Evolutionary conservation across 2,329 filamentous ascomycete species (phyloP).

Genomic region (Colletotrichum sp.): DNA sequence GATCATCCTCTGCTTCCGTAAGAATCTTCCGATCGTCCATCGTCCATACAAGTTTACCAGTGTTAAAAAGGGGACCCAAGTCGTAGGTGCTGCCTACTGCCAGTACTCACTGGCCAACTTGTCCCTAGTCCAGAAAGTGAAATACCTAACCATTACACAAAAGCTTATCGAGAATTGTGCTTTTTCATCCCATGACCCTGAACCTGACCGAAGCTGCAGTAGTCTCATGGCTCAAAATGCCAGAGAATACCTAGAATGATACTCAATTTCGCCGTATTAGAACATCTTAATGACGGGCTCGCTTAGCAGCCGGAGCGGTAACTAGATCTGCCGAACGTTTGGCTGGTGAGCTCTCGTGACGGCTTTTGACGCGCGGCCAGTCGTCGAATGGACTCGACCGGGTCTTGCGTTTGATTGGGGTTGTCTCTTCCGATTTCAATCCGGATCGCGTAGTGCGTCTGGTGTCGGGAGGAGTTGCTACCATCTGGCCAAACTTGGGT

Average conservation of each 20-base stretch:
- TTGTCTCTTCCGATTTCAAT: constrained; percentile 49
- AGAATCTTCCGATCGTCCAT: background rate
- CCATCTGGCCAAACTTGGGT: constrained; percentile 56
- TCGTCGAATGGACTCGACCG: constrained; percentile 67
- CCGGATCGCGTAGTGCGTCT: constrained; percentile 62
- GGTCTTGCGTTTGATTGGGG: constrained; percentile 43
- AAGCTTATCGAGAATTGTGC: constrained; percentile 17
- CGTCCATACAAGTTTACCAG: background rate
- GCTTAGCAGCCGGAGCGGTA: constrained; percentile 35
- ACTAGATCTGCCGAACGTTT: constrained; percentile 25
- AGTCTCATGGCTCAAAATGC: background rate
- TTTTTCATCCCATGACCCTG: background rate
- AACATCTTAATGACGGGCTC: constrained; percentile 33
- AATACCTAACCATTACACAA: constrained; percentile 17
- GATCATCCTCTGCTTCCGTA: background rate
- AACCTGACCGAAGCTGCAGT: background rate
- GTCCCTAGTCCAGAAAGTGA: constrained; percentile 4
- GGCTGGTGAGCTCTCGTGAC: constrained; percentile 22
- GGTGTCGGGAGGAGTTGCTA: constrained; percentile 66
- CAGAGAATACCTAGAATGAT: background rate
- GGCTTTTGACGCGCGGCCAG: constrained; percentile 70
- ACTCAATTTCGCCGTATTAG: background rate
- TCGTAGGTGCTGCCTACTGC: background rate
- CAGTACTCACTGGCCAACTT: background rate
- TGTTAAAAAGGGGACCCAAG: background rate